Base-by-base conservation (phyloP, 805 yeast genomes). In the Starmerella scarabaei region DNA sequence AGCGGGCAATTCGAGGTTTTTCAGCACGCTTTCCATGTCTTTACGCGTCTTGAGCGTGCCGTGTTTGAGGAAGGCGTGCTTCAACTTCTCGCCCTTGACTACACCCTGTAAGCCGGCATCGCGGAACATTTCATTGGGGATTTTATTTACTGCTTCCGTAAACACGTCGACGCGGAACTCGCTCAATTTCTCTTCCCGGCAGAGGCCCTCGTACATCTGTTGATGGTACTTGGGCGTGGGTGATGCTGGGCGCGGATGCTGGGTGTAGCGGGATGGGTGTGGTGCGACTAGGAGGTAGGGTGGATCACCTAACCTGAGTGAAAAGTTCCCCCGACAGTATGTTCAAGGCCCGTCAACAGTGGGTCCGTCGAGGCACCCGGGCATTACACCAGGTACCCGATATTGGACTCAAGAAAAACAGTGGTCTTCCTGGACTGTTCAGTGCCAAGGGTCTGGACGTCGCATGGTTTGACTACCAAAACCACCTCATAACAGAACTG, bases 401-500 rank as follows among this genome's bases (percentile, higher is more conserved):
- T 37, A 60, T 60, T 4, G 48, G 50, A 26, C 71, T 62, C 56
- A 27, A 57, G 17, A 39, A 51, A 24, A 44, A 47, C 17, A 30
- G 20, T 44, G 86, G 83, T n/a, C 67, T 81, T 46, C 62, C 67
- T 43, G 85, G 85, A 1, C 61, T 84, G 33, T 74, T 73, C 62
- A 64, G 80, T 4, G 52, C 75, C 1, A 56, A 68, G 42, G 94
- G 86, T 21, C 80, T 77, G 57, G 66, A 78, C 44, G 60, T 70
- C 7, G 80, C 86, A 1, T 88, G 96, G 95, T 63, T 61, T 17
- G 78, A 85, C 43, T 79, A 83, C 61, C 98, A 88, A 62, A 66
- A 66, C 43, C 73, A 65, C 49, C 45, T 56, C 31, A 34, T 59
- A 24, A 51, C 51, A 43, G 44, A 52, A 38, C 46, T 60, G 40